Base-by-base conservation (phyloP, 139 green algal species). In the Diplosphaera chodatii region DNA sequence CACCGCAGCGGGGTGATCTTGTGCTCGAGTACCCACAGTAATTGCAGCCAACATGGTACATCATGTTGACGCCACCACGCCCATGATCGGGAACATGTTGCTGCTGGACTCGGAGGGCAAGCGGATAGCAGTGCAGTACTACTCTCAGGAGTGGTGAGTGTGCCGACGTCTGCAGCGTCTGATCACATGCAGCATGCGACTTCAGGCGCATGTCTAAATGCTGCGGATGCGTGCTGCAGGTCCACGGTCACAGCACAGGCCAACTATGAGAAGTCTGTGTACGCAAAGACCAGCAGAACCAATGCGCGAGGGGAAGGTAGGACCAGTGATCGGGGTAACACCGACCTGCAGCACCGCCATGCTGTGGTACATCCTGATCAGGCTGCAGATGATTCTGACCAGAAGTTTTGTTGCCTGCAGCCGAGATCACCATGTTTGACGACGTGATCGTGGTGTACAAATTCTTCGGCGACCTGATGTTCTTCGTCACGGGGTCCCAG, bases 101-200 rank as follows among this genome's bases (percentile, higher is more conserved):
- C 76, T 99, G 37, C 81, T 99, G 33, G 96, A 99, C 77, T 86
- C 86, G 18, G 96, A 99, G 56, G 96, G 96, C 32, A 97, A 98
- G 80, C 82, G 96, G 32, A 95, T 99, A 32, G 93, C 93, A 18
- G 94, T 99, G 30, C 97, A 99, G 79, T 99, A 99, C 78, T 99
- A 92, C 62, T 72, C 81, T 28, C 64, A 82, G 6, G 91, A 98
- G 15, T 97, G 92, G 92, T 96, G 76, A 75, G 83, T n/a, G n/a
- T n/a, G n/a, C n/a, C n/a, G n/a, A n/a, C n/a, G n/a, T n/a, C n/a
- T n/a, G n/a, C n/a, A n/a, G n/a, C n/a, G n/a, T n/a, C n/a, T n/a
- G n/a, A n/a, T n/a, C n/a, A n/a, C n/a, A n/a, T n/a, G n/a, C n/a
- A n/a, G n/a, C n/a, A n/a, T n/a, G n/a, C n/a, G n/a, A n/a, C n/a